Percentiles rank a stretch among this genome's conserved stretches.
These are phyloP conservation scores for Pseudopediastrum boryanum DNA, from an alignment of 139 green algal species.

Conservation along the genomic window DNA sequence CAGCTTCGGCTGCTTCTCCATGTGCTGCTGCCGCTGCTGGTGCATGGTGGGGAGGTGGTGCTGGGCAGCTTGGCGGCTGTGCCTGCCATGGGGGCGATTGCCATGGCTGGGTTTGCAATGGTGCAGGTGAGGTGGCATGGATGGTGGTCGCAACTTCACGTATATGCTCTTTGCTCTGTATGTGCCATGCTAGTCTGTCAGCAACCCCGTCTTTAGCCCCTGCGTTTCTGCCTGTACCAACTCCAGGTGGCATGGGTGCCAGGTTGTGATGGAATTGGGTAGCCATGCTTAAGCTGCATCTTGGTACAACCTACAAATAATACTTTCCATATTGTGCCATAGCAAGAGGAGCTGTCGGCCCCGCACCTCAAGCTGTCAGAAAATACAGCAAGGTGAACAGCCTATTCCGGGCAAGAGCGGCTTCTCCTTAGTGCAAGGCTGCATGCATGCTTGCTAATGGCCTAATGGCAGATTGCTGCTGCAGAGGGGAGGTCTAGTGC, in stretches of 20 bases:
- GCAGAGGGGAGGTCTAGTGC: too few species aligned
- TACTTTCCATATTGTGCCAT: too few species aligned
- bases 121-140: constrained; percentile 30
- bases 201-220: not conserved
- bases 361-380: too few species aligned
- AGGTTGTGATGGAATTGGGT: not conserved
- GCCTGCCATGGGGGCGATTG: constrained; percentile 19
- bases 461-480: too few species aligned
- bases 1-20: constrained; percentile 16
- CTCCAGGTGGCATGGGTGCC: not conserved
- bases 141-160: too few species aligned
- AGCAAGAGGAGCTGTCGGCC: too few species aligned
- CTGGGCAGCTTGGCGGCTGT: not conserved
- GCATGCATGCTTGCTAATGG: too few species aligned
- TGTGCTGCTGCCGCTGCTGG: constrained; percentile 28
- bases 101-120: constrained; percentile 22
- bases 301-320: too few species aligned
- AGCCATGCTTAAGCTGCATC: not conserved
- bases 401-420: too few species aligned
- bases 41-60: constrained; percentile 5
- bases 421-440: too few species aligned
- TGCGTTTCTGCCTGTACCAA: not conserved
- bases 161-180: not conserved
- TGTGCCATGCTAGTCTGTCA: not conserved
- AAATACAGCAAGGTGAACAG: too few species aligned